These are phyloP conservation scores for Medicago truncatula DNA, from an alignment of 306 rosid genomes.

Conservation along the genomic window DNA sequence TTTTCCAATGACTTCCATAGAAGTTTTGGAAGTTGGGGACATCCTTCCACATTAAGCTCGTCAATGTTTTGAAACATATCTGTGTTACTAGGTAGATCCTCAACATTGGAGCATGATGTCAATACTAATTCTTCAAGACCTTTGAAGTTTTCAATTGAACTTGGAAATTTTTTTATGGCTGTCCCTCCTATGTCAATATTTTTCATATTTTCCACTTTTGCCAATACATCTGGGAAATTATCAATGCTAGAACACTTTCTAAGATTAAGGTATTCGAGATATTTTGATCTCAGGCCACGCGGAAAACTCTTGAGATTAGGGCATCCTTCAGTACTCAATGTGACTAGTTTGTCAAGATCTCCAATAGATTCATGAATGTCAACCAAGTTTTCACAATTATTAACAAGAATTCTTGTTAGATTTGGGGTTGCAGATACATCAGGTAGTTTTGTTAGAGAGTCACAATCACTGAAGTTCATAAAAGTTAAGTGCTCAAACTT, in stretches of 20 bases:
- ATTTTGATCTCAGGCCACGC: constrained; percentile 25
- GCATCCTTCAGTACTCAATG: constrained; percentile 12
- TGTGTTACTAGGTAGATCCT: constrained; percentile 34
- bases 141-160: constrained; percentile 34
- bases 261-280: constrained; percentile 32
- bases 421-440: constrained; percentile 41
- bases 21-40: constrained; percentile 37
- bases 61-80: constrained; percentile 33
- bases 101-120: constrained; percentile 35
- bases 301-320: constrained; percentile 31
- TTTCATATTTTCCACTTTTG: constrained; percentile 32
- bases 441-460: constrained; percentile 30
- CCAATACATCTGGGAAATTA: constrained; percentile 39
- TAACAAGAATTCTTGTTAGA: constrained; percentile 4
- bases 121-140: constrained; percentile 35
- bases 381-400: constrained; percentile 27
- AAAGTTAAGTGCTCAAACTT: constrained; percentile 30
- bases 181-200: constrained; percentile 41
- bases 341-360: constrained; percentile 35
- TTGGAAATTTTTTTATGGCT: constrained; percentile 33
- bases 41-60: constrained; percentile 19
- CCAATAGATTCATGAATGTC: constrained; percentile 47
- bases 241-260: constrained; percentile 16
- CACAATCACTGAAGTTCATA: constrained; percentile 12
- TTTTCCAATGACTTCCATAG: constrained; percentile 20